Base-by-base conservation (phyloP, 129 eudicot genomes). In the Flaveria ramosissima region DNA sequence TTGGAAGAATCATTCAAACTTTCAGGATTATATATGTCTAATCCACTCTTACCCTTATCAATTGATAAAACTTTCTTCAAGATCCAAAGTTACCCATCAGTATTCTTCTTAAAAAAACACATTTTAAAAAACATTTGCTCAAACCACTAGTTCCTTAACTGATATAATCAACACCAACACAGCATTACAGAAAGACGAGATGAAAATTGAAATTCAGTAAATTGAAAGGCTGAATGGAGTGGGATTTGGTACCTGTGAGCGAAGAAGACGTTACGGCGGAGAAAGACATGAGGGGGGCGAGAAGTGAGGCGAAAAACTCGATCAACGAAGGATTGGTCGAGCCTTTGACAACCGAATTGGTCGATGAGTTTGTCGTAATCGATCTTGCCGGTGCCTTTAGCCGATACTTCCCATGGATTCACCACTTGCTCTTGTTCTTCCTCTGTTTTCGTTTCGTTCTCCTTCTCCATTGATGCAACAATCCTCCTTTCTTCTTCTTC, bases 221-320 rank as follows among this genome's bases (percentile, higher is more conserved):
- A 41, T 11, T 19, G 48, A 8, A 55, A 59, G 7, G 13, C 5
- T 30, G 11, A 56, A 60, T 32, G 7, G 43, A 27, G 11, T 71
- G 70, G 0, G n/a, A 52, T 9, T 10, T n/a, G 23, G 53, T 52
- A 88, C 89, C 97, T 80, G 87, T 93, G 98, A 74, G 97, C 98
- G 70, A 93, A 93, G 81, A 93, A 93, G 51, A 93, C 97, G 63
- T 92, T 87, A 32, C 98, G 96, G 77, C 97, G 97, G 74, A 93
- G 90, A 75, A 93, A 93, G 56, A 93, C 88, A 70, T 93, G 98
- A 39, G 98, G 87, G 8, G 89, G 77, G 5, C 89, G 92, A 71
- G 73, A 51, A 17, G 98, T 90, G 78, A 93, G 97, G 56, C 89
- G 86, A 9, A 72, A 80, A 23, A 90, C 96, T 11, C 97, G 89